Percentiles rank a stretch among this genome's conserved stretches.
Evolutionary conservation across 2,329 filamentous ascomycete species (phyloP).

Genomic region (Claviceps sorghi): DNA sequence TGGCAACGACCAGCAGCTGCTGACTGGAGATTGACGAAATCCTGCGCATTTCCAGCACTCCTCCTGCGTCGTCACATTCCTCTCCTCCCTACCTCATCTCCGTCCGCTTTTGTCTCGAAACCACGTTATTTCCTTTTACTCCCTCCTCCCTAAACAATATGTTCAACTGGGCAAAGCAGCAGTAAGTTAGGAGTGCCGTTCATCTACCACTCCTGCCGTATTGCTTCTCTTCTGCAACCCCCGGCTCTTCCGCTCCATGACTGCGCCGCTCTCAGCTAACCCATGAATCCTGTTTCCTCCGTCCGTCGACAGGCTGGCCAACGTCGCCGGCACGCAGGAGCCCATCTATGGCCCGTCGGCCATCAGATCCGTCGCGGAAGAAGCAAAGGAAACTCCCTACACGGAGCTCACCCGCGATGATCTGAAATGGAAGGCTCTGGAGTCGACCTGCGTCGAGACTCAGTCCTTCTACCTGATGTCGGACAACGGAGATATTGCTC

Average conservation of each 20-base stretch:
- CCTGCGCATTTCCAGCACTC: no score
- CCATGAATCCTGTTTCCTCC: constrained; percentile 4
- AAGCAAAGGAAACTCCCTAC: constrained; percentile 63
- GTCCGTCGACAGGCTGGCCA: constrained; percentile 37
- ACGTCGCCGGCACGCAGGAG: constrained; percentile 90
- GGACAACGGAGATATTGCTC: constrained; percentile 60
- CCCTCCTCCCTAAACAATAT: constrained; percentile 30
- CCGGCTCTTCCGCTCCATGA: not conserved
- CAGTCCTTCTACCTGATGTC: constrained; percentile 84
- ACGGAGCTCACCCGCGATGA: constrained; percentile 66
- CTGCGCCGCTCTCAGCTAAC: constrained; percentile 5
- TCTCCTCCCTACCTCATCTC: not conserved
- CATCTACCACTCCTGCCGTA: constrained; percentile 1
- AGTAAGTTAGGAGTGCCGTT: constrained; percentile 38
- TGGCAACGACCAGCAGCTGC: no score
- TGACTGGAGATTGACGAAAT: no score
- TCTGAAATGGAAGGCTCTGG: constrained; percentile 67
- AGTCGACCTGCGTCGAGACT: constrained; percentile 83
- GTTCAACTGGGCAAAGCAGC: constrained; percentile 92
- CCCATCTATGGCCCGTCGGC: constrained; percentile 86
- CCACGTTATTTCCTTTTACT: not conserved
- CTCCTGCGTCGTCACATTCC: not conserved
- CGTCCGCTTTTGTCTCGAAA: not conserved
- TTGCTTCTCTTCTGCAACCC: not conserved
- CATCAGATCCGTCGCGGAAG: constrained; percentile 71